Base-by-base conservation (phyloP, 306 rosid genomes). In the Morella rubra region DNA sequence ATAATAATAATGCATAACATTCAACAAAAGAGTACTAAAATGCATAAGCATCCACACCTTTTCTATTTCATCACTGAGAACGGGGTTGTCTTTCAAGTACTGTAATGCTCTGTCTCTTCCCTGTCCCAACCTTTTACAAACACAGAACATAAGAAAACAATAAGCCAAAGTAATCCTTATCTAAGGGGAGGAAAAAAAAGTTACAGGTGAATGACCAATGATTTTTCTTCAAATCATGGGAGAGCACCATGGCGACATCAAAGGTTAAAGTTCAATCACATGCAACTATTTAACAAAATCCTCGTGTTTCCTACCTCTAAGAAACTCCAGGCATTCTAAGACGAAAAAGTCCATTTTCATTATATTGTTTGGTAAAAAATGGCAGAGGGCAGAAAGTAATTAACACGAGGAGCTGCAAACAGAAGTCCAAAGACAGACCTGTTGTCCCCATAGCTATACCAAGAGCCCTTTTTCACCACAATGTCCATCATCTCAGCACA, bases 391-490 rank as follows among this genome's bases (percentile, higher is more conserved):
- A 41, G 14, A 27, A 67, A 59, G 18, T 42, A 56, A 22, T 47
- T 51, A 69, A 68, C 71, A 73, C 20, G 7, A 76, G 14, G 50
- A 69, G 68, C 68, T 19, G 76, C 76, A 76, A 75, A 60, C 71
- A 65, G 71, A 72, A 69, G 71, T 73, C 54, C 20, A 56, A 16
- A 55, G 58, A 81, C 79, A 79, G 84, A 95, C 98, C 98, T 87
- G 58, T 95, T 97, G 60, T 95, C 97, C 68, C 91, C 96, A 55
- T 86, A 95, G 84, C 97, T 92, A 80, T 95, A 95, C 98, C 98
- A 95, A 80, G 98, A 89, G 32, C 97, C 98, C 86, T 92, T 95
- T 83, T 86, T 95, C 69, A 82, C 78, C 80, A 95, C 84, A 67
- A 95, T 80, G 60, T 92, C 97, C 93, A 91, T 81, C 47, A 83